Evolutionary conservation across 2,329 filamentous ascomycete species (phyloP).

Genomic region (Aspergillus awamori): DNA sequence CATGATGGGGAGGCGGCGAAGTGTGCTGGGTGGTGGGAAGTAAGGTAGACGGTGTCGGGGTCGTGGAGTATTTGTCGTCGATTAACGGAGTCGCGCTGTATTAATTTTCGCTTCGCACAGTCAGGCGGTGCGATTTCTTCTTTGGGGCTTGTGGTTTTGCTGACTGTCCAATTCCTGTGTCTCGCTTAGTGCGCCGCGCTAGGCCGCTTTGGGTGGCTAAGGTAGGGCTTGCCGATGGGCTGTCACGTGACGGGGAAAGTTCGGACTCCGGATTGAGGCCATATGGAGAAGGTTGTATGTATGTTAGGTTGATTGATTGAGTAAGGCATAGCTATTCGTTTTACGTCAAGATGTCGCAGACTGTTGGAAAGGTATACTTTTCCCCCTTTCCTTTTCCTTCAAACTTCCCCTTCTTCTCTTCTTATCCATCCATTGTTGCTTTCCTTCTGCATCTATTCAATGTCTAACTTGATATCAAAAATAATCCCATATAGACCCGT

Average conservation of each 20-base stretch:
- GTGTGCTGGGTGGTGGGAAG: slow-evolving; percentile 30
- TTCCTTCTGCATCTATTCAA: neutral
- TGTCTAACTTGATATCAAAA: neutral
- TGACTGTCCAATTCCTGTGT: slow-evolving; percentile 9
- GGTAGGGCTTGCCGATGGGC: slow-evolving; percentile 34
- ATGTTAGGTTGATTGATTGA: neutral
- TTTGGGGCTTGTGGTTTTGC: slow-evolving; percentile 35
- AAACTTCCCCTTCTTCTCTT: no score
- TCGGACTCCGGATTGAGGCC: slow-evolving; percentile 8
- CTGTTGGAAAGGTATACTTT: slow-evolving; percentile 45
- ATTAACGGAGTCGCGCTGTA: slow-evolving; percentile 33
- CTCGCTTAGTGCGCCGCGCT: slow-evolving; percentile 46
- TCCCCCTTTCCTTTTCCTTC: no score
- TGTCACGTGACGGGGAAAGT: slow-evolving; percentile 33
- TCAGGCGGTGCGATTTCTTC: slow-evolving; percentile 23
- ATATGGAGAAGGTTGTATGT: neutral
- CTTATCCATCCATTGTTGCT: neutral
- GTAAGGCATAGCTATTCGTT: neutral
- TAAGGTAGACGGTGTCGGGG: slow-evolving; percentile 15
- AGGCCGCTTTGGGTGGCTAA: slow-evolving; percentile 17
- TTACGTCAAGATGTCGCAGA: slow-evolving; percentile 44
- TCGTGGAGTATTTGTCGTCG: slow-evolving; percentile 36
- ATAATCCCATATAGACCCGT: slow-evolving; percentile 66
- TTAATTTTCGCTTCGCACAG: slow-evolving; percentile 26
- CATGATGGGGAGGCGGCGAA: slow-evolving; percentile 61